A percentile compares a stretch with the other conserved stretches of the same genome.
Conservation (phyloP, 805 yeast species). For the Ogataea trehaloabstinens region DNA sequence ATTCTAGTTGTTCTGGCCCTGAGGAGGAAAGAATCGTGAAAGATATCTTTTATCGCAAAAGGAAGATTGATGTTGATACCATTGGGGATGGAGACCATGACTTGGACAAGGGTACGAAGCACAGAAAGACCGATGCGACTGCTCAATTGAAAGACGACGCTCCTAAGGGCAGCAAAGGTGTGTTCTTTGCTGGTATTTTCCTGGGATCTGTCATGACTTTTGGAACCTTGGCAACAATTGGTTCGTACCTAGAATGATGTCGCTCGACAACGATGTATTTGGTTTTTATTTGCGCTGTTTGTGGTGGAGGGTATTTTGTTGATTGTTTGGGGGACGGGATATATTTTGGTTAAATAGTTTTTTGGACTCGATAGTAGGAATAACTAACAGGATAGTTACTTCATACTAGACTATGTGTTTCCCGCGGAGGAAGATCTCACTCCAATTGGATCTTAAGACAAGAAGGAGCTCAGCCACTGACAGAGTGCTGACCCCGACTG, state of each 20-base stretch:
- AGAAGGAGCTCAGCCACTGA: slow-evolving; percentile 40
- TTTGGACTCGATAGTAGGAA: too few relatives aligned
- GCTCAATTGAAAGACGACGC: not conserved
- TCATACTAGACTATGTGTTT: slow-evolving; percentile 14
- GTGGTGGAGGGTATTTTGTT: not conserved
- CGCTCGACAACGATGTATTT: not conserved
- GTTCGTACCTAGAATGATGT: slow-evolving; percentile 15
- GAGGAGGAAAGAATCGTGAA: slow-evolving; percentile 11
- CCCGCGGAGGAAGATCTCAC: slow-evolving; percentile 39
- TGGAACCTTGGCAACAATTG: slow-evolving; percentile 26
- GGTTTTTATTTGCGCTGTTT: not conserved
- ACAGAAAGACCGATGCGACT: not conserved
- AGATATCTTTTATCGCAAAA: slow-evolving; percentile 5
- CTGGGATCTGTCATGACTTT: slow-evolving; percentile 22
- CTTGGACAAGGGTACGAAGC: slow-evolving; percentile 2
- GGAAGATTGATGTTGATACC: slow-evolving; percentile 2
- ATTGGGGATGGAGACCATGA: too few relatives aligned
- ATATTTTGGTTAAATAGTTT: too few relatives aligned
- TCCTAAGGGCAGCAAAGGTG: slow-evolving; percentile 4
- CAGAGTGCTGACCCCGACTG: slow-evolving; percentile 40
- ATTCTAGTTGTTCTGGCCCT: slow-evolving; percentile 12
- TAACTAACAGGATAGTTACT: not conserved
- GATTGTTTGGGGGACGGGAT: not conserved
- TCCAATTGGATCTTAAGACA: slow-evolving; percentile 53
- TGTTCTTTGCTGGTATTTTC: slow-evolving; percentile 18